These are phyloP conservation scores for Tetrahymena elliotti DNA, from an alignment of 73 alveolate genomes.

Conservation along the genomic window DNA sequence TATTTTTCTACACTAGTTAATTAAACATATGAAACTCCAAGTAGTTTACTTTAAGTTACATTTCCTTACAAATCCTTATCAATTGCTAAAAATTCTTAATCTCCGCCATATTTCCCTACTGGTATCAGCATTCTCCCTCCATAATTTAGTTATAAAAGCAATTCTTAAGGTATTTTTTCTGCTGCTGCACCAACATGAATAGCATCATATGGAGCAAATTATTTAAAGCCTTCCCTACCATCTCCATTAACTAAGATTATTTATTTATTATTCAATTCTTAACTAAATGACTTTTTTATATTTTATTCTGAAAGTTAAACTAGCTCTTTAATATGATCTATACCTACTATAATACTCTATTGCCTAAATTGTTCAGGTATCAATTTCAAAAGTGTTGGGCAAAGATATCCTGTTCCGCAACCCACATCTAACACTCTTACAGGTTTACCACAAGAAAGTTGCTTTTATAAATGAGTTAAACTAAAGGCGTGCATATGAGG, in stretches of 20 bases:
- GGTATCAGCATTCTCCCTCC: slow-evolving; percentile 85
- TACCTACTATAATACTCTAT: slow-evolving; percentile 49
- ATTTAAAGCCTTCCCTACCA: slow-evolving; percentile 75
- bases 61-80: slow-evolving; percentile 57
- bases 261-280: not conserved
- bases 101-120: slow-evolving; percentile 54
- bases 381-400: not conserved
- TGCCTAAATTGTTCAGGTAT: not conserved
- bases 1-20: not conserved
- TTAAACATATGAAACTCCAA: slow-evolving; percentile 74
- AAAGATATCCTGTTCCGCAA: slow-evolving; percentile 68
- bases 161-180: slow-evolving; percentile 51
- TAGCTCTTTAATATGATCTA: slow-evolving; percentile 58
- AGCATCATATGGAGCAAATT: slow-evolving; percentile 79
- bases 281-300: slow-evolving; percentile 30
- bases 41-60: slow-evolving; percentile 1
- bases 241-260: slow-evolving; percentile 58
- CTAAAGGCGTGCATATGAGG: slow-evolving; percentile 91
- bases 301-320: slow-evolving; percentile 35
- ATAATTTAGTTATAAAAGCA: slow-evolving; percentile 58
- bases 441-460: slow-evolving; percentile 38
- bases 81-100: slow-evolving; percentile 43
- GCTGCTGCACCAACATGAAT: slow-evolving; percentile 98
- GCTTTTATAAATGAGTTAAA: slow-evolving; percentile 36
- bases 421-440: slow-evolving; percentile 71